These are phyloP conservation scores for Scedosporium apiospermum DNA, from an alignment of 2,329 filamentous ascomycete species.

Conservation along the genomic window DNA sequence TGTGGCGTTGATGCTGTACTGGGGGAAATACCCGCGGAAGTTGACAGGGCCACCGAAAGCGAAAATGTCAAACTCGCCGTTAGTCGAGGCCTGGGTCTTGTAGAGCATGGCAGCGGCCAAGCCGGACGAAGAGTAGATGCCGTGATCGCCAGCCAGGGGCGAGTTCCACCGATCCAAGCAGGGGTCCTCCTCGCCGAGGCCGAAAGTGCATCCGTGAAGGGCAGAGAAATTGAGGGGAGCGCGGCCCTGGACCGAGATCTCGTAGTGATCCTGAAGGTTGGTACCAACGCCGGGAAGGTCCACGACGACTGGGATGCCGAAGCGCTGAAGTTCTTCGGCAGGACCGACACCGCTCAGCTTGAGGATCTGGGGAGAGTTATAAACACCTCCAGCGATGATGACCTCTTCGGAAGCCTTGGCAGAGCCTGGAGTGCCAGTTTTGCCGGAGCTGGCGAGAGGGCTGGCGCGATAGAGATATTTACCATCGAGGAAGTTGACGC, in stretches of 20 bases:
- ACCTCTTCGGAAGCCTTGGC: slow-evolving; percentile 13
- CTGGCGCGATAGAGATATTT: slow-evolving; percentile 10
- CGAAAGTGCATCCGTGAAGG: slow-evolving; percentile 14
- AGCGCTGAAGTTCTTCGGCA: slow-evolving; percentile 23
- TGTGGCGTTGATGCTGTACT: slow-evolving; percentile 9
- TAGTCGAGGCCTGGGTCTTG: no score
- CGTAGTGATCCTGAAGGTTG: slow-evolving; percentile 20
- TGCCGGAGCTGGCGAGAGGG: background rate
- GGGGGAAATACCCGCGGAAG: slow-evolving; percentile 15
- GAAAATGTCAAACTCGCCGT: no score
- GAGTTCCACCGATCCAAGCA: slow-evolving; percentile 15
- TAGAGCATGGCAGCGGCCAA: no score
- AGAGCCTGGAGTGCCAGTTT: slow-evolving; percentile 7
- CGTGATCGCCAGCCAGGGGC: no score
- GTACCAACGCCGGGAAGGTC: slow-evolving; percentile 35
- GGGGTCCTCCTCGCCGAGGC: slow-evolving; percentile 18
- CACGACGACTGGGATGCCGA: slow-evolving; percentile 30
- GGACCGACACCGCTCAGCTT: slow-evolving; percentile 40
- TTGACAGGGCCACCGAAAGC: slow-evolving; percentile 11
- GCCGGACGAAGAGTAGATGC: no score
- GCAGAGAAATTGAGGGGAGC: slow-evolving; percentile 18
- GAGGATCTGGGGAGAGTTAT: slow-evolving; percentile 30
- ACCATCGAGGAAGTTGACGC: slow-evolving; percentile 20
- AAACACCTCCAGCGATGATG: slow-evolving; percentile 14
- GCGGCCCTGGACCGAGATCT: slow-evolving; percentile 22